Evolutionary conservation across 2,329 filamentous ascomycete species (phyloP).

Genomic region (Aureobasidium leucospermi): DNA sequence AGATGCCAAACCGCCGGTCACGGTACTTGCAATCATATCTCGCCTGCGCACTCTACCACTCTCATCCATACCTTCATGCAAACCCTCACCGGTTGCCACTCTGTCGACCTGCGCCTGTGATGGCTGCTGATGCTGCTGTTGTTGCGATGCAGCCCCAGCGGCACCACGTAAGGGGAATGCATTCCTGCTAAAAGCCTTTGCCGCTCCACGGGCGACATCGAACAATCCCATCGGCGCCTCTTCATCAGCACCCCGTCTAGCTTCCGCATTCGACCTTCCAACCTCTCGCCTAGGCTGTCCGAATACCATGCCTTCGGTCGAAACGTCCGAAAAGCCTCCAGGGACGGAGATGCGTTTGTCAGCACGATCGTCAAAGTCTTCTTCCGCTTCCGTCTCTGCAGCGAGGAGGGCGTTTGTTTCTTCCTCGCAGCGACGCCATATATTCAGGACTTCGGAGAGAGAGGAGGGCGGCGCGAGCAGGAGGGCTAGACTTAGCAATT

Average conservation of each 20-base stretch:
- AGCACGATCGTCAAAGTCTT: slow-evolving; percentile 61
- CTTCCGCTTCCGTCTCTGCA: slow-evolving; percentile 60
- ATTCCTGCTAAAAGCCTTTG: slow-evolving; percentile 39
- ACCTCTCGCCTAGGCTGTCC: slow-evolving; percentile 37
- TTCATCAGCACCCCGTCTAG: slow-evolving; percentile 31
- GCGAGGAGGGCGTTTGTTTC: slow-evolving; percentile 61
- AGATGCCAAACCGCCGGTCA: slow-evolving; percentile 54
- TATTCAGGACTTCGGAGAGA: slow-evolving; percentile 66
- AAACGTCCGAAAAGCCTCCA: slow-evolving; percentile 35
- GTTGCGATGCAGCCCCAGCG: slow-evolving; percentile 13
- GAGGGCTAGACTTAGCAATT: slow-evolving; percentile 68
- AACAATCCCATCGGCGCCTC: slow-evolving; percentile 48
- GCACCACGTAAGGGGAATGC: slow-evolving; percentile 37
- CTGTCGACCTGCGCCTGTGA: slow-evolving; percentile 11
- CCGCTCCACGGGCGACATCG: slow-evolving; percentile 44
- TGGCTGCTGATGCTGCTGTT: slow-evolving; percentile 15
- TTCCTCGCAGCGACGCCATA: slow-evolving; percentile 70
- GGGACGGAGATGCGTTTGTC: slow-evolving; percentile 40
- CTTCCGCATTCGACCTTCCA: slow-evolving; percentile 18
- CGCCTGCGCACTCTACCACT: slow-evolving; percentile 54
- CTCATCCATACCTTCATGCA: slow-evolving; percentile 10
- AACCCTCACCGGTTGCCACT: not conserved
- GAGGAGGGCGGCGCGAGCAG: slow-evolving; percentile 63
- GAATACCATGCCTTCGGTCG: slow-evolving; percentile 25
- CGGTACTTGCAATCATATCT: slow-evolving; percentile 62